A percentile compares a stretch with the other conserved stretches of the same genome.
phyloP scores from a whole-genome alignment of 352 stramenopile species.

The Pythium brachiatum region DNA sequence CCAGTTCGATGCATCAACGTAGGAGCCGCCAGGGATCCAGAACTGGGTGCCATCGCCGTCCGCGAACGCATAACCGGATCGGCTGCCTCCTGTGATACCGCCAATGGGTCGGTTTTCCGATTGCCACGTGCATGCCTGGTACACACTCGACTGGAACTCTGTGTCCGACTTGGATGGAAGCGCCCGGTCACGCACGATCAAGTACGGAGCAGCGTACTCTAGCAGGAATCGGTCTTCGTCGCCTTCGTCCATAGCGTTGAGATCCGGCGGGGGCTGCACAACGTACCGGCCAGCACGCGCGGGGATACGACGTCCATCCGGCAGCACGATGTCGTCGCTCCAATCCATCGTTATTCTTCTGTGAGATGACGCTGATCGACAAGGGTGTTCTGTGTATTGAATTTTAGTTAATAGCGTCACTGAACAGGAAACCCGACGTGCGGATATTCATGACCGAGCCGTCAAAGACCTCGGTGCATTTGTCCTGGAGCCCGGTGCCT shows the following conservation, averaged over 20 bases:
- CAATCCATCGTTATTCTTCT: background rate
- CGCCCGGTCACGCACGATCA: background rate
- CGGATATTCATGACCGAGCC: conserved; percentile 7
- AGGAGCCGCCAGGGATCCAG: background rate
- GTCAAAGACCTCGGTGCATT: conserved; percentile 18
- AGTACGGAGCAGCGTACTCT: background rate
- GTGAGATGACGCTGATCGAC: too few species aligned
- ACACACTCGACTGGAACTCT: background rate
- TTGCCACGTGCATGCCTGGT: background rate
- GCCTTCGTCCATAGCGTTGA: background rate
- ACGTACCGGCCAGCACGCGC: background rate
- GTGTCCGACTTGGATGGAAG: background rate
- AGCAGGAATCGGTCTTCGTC: background rate
- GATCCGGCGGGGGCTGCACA: background rate
- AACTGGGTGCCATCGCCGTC: background rate
- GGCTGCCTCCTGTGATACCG: background rate
- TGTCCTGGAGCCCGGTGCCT: conserved; percentile 44
- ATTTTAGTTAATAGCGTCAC: background rate
- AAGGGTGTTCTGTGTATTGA: too few species aligned
- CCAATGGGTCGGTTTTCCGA: background rate
- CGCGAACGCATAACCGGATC: background rate
- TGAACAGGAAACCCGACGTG: conserved; percentile 17
- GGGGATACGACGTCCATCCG: background rate
- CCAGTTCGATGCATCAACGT: conserved; percentile 1
- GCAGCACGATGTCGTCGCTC: background rate